phyloP scores from a whole-genome alignment of 768 basidiomycete genomes.

The Rhizopogon salebrosus region DNA sequence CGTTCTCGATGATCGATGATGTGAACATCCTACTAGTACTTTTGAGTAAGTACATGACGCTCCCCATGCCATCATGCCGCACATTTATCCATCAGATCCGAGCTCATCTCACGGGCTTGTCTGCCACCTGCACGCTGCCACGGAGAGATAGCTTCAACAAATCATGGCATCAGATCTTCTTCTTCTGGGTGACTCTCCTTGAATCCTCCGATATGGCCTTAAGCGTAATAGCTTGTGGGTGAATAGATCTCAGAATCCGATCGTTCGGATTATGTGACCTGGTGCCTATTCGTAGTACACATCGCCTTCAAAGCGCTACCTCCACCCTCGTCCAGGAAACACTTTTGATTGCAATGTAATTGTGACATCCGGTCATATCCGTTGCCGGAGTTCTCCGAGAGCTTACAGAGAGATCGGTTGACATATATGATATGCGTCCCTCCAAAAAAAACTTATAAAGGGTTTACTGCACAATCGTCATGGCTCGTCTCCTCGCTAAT shows the following conservation, averaged over 20 bases:
- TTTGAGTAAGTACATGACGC: conserved; percentile 3
- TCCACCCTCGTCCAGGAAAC: conserved; percentile 5
- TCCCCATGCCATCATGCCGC: conserved; percentile 3
- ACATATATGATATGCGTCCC: conserved; percentile 17
- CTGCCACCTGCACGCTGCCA: background rate
- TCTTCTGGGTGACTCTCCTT: background rate
- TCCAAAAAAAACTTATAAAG: conserved; percentile 28
- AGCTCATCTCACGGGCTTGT: conserved; percentile 1
- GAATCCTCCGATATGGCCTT: conserved; percentile 4
- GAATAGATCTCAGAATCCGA: conserved; percentile 3
- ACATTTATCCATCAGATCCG: conserved; percentile 3
- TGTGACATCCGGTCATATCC: conserved; percentile 11
- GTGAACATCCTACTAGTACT: background rate
- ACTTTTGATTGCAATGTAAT: conserved; percentile 3
- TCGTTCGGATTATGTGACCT: conserved; percentile 5
- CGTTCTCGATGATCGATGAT: conserved; percentile 1
- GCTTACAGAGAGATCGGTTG: conserved; percentile 21
- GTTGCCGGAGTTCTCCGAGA: conserved; percentile 12
- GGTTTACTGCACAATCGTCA: conserved; percentile 7
- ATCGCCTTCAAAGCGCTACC: conserved; percentile 7
- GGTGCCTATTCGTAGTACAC: conserved; percentile 9
- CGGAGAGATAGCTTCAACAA: conserved; percentile 1
- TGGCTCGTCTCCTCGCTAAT: conserved; percentile 32
- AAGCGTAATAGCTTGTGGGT: conserved; percentile 2
- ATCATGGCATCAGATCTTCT: conserved; percentile 4